phyloP scores from a whole-genome alignment of 352 stramenopile species.

The Plasmopara halstedii region DNA sequence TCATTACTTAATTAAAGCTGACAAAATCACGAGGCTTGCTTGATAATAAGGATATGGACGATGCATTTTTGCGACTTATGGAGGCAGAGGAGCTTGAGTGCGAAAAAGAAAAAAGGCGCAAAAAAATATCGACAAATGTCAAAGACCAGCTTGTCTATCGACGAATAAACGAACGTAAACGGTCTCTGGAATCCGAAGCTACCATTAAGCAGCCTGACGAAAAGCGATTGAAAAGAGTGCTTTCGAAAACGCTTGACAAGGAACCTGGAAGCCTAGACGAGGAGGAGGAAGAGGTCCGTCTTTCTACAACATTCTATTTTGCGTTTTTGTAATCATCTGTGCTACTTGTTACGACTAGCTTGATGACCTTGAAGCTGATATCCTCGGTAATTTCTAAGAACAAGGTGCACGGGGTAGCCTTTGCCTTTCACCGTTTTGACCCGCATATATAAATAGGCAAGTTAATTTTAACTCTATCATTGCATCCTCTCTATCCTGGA shows the following conservation, averaged over 20 bases:
- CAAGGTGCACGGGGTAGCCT: not conserved
- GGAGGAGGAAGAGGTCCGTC: slow-evolving; percentile 32
- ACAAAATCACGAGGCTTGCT: too few species aligned
- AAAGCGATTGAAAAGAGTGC: slow-evolving; percentile 17
- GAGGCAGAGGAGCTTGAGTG: slow-evolving; percentile 68
- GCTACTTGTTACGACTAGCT: slow-evolving; percentile 23
- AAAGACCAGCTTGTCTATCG: slow-evolving; percentile 52
- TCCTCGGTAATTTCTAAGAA: slow-evolving; percentile 55
- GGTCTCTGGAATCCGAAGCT: slow-evolving; percentile 7
- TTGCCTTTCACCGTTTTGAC: too few species aligned
- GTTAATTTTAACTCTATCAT: too few species aligned
- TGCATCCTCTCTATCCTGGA: too few species aligned
- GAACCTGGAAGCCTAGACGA: slow-evolving; percentile 23
- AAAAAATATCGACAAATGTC: slow-evolving; percentile 37
- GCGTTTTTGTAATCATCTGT: not conserved
- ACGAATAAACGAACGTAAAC: slow-evolving; percentile 24
- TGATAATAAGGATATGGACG: slow-evolving; percentile 50
- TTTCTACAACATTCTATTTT: not conserved
- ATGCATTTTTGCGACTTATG: slow-evolving; percentile 69
- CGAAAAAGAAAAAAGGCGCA: slow-evolving; percentile 49
- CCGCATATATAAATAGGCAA: too few species aligned
- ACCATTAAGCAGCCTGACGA: slow-evolving; percentile 5
- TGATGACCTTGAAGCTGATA: slow-evolving; percentile 70
- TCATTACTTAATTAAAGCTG: not conserved
- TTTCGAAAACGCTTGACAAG: slow-evolving; percentile 1